Evolutionary conservation across 768 basidiomycete species (phyloP), one percentile per base, ranked within the genome.

Genomic region (Nevesoporus exiguus): DNA sequence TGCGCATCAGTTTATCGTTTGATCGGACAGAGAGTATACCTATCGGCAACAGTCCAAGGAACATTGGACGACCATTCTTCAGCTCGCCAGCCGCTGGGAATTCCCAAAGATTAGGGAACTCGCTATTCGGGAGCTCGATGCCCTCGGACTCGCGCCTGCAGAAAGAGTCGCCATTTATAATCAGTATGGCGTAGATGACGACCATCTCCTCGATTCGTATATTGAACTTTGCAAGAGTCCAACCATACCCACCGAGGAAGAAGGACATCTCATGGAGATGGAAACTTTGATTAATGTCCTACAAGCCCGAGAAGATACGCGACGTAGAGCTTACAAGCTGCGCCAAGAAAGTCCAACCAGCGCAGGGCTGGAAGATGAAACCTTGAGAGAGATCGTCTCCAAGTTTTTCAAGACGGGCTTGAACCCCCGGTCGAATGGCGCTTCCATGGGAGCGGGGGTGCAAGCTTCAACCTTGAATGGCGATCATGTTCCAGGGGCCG

Each of bases 101-200:
- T 88, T 88, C 52, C 60, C 66, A 0, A 74, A 80, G 52, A 77
- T 85, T 39, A 80, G 67, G 51, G 70, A 59, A 47, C 78, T 74
- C 5, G 83, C 84, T 0, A 60, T 84, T 2, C 78, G 83, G 3
- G 78, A 86, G 59, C 70, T 87, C 0, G 79, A 81, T 52, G 73
- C 73, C 55, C 73, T 78, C 8, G 34, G 63, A 0, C 73, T 86
- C 39, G 64, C 73, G 0, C 73, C 77, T 3, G 77, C 85, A 0
- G 75, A 81, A 1, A 78, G 82, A 14, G 79, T 88, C 46, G 73
- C 76, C 0, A 65, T 83, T 1, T 88, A 86, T 56, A 83, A 84
- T 10, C 65, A 67, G 5, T 76, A 80, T 58, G 65, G 74, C 0
- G 76, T 88, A 47, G 79, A 83, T 37, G 69, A 72, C 36, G 71